phyloP scores from a whole-genome alignment of 2,329 filamentous ascomycete species.

The Fusarium agapanthi region DNA sequence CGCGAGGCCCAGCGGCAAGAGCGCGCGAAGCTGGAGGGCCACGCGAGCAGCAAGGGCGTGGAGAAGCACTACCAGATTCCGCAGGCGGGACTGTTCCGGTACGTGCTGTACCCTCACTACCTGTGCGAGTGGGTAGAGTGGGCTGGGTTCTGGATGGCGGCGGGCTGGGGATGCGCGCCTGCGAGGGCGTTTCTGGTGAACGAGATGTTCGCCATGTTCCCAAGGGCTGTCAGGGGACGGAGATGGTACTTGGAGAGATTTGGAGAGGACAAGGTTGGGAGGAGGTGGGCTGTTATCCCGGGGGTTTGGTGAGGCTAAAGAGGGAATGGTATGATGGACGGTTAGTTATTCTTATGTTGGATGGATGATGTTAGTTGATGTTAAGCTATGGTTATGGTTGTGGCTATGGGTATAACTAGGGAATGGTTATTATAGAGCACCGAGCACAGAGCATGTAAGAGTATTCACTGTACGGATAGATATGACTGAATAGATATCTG shows the following conservation, averaged over 20 bases:
- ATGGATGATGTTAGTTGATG: constrained; percentile 3
- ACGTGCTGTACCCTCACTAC: constrained; percentile 91
- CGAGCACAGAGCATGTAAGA: neutral
- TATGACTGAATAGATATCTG: neutral
- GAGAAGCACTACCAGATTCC: constrained; percentile 91
- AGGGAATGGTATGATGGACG: neutral
- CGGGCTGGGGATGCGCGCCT: constrained; percentile 73
- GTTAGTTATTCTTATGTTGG: constrained; percentile 4
- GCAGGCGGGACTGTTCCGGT: constrained; percentile 81
- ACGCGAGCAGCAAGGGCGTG: constrained; percentile 22
- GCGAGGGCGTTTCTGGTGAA: constrained; percentile 86
- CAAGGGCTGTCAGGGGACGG: constrained; percentile 81
- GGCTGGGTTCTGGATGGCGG: constrained; percentile 84
- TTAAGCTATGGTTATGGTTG: neutral
- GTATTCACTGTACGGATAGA: neutral
- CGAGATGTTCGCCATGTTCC: constrained; percentile 89
- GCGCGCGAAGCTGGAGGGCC: constrained; percentile 42
- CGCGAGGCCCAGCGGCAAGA: constrained; percentile 69
- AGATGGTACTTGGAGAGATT: constrained; percentile 91
- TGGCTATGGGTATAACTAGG: neutral
- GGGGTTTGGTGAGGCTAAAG: constrained; percentile 59
- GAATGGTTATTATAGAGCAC: neutral
- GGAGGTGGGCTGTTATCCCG: constrained; percentile 75
- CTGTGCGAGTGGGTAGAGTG: constrained; percentile 98
- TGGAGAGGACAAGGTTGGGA: constrained; percentile 80